Base-by-base conservation (phyloP, 306 rosid genomes). In the Prinsepia uniflora region DNA sequence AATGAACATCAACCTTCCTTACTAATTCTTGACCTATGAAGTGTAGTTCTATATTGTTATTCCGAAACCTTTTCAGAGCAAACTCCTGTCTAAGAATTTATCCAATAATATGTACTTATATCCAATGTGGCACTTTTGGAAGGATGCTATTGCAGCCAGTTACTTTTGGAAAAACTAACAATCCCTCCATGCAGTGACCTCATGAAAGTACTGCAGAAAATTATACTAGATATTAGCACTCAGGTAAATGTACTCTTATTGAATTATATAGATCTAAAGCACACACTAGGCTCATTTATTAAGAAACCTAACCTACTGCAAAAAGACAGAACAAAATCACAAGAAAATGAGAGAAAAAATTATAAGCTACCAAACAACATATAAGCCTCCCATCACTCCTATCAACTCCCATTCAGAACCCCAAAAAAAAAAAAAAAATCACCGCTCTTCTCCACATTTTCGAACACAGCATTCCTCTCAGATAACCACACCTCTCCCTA, bases 201-300 rank as follows among this genome's bases (percentile, higher is more conserved):
- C 69, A 78, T 70, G 78, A 79, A 75, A 78, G 78, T 75, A 83
- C 87, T 83, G 87, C 87, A 83, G 75, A 80, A 80, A 80, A 80
- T 80, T 83, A 74, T 83, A 60, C 71, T 68, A 71, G 77, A 76
- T 62, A 83, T 83, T 81, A 83, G 87, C 84, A 77, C 81, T 61
- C 71, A 76, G 44, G 75, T 63, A 55, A 74, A 68, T 68, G 75
- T 73, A 83, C 82, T 65, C 87, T 55, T 47, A 60, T 19, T 50
- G 72, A 24, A 65, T 72, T 68, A 64, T 68, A 69, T 65, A 80
- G 80, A 75, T 65, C 80, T 52, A 69, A 65, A 75, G 55, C 58
- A 75, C 49, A 79, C 74, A 44, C 24, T 46, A 54, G 83, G 57
- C 63, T 64, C 42, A 70, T 13, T 54, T 56, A 70, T 24, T 24